phyloP scores from a whole-genome alignment of 1,284 basidiomycete species.

The Termitomyces sp. region DNA sequence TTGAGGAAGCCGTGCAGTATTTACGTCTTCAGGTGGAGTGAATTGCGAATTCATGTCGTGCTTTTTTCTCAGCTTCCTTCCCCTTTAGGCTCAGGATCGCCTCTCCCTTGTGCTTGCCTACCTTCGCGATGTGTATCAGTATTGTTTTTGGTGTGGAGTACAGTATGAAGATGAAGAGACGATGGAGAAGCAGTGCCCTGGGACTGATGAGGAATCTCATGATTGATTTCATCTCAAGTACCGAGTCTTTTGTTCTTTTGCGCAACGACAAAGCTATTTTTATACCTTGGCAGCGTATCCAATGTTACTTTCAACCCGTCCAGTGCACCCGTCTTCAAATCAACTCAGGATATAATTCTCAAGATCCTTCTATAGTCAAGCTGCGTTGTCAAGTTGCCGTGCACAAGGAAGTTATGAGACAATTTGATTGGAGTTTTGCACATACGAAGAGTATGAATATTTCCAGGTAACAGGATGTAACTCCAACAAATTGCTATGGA shows the following conservation, averaged over 20 bases:
- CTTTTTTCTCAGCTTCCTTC: constrained; percentile 7
- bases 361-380: neutral
- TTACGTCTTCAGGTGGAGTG: constrained; percentile 56
- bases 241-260: neutral
- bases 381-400: neutral
- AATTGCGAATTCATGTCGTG: constrained; percentile 10
- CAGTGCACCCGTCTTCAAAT: neutral
- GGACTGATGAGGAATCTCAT: constrained; percentile 72
- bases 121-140: constrained; percentile 62
- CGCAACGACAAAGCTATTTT: neutral
- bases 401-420: too few species aligned
- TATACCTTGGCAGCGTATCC: neutral
- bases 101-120: constrained; percentile 66
- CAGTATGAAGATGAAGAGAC: constrained; percentile 62
- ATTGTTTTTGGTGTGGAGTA: constrained; percentile 87
- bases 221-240: constrained; percentile 39
- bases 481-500: neutral
- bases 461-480: neutral
- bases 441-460: neutral
- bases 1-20: constrained; percentile 66
- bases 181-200: constrained; percentile 66
- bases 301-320: neutral
- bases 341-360: neutral
- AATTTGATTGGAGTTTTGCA: neutral
- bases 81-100: constrained; percentile 59